Conservation (phyloP, 108 stramenopile species). For the Nannochloropsis oceanica region DNA sequence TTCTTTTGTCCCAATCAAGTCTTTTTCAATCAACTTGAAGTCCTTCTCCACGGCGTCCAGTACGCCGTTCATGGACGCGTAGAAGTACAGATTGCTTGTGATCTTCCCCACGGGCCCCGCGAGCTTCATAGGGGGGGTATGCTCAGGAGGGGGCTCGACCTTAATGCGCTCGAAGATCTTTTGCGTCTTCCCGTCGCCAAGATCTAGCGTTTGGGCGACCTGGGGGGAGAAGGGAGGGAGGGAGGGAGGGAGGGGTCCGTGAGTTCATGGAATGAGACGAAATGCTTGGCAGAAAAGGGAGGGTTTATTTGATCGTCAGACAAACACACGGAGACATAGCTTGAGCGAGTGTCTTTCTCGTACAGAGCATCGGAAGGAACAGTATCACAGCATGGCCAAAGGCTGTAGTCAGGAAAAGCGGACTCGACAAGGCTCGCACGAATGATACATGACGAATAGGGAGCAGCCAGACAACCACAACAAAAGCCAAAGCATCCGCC, state of each 20-base stretch:
- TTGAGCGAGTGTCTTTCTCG: too few relatives aligned
- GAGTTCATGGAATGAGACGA: too few relatives aligned
- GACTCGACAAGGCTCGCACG: too few relatives aligned
- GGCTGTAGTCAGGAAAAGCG: too few relatives aligned
- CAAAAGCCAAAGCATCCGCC: too few relatives aligned
- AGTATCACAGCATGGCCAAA: too few relatives aligned
- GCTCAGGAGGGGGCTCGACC: neutral
- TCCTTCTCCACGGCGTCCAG: neutral
- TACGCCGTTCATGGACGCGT: neutral
- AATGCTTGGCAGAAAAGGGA: too few relatives aligned
- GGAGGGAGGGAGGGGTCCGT: neutral
- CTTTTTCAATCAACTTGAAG: neutral
- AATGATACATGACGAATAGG: too few relatives aligned
- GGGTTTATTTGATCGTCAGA: too few relatives aligned
- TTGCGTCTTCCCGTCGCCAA: neutral
- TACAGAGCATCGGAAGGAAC: too few relatives aligned
- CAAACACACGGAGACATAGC: too few relatives aligned
- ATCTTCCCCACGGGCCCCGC: neutral
- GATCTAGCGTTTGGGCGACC: neutral
- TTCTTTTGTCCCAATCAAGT: neutral
- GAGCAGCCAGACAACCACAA: too few relatives aligned
- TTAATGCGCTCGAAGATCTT: neutral
- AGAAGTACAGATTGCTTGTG: neutral
- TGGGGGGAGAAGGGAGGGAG: neutral
- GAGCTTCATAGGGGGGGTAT: neutral